phyloP scores from a whole-genome alignment of 2,329 filamentous ascomycete genomes.

The Clonostachys byssicola region DNA sequence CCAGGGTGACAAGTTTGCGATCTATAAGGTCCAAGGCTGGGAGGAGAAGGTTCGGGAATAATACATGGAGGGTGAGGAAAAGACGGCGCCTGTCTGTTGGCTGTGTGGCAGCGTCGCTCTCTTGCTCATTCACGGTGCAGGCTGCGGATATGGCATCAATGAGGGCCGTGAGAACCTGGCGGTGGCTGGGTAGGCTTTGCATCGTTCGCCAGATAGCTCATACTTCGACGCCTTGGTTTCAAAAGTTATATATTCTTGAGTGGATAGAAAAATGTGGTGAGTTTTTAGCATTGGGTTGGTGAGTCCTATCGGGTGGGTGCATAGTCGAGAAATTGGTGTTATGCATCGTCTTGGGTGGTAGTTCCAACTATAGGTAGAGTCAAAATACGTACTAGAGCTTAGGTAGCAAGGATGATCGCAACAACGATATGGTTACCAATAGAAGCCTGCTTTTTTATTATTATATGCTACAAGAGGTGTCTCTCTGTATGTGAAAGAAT shows the following conservation, averaged over 20 bases:
- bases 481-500: too few relatives aligned
- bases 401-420: too few relatives aligned
- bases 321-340: too few relatives aligned
- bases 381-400: too few relatives aligned
- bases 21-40: constrained; percentile 88
- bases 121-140: constrained; percentile 3
- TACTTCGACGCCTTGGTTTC: too few relatives aligned
- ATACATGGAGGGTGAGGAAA: constrained; percentile 76
- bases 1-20: constrained; percentile 61
- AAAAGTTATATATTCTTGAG: not conserved
- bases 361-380: too few relatives aligned
- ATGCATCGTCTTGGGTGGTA: too few relatives aligned
- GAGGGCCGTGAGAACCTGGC: constrained; percentile 43
- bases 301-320: not conserved
- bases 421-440: too few relatives aligned
- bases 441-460: too few relatives aligned
- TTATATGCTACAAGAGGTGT: too few relatives aligned
- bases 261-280: not conserved
- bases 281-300: not conserved
- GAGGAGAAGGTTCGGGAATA: constrained; percentile 78
- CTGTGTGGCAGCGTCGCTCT: constrained; percentile 6
- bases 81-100: constrained; percentile 38
- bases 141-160: constrained; percentile 29
- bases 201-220: not conserved
- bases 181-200: constrained; percentile 23